Percentiles rank a stretch among this genome's conserved stretches.
Conservation (phyloP, 257 asterid species). For the Solanum clarkiae region DNA sequence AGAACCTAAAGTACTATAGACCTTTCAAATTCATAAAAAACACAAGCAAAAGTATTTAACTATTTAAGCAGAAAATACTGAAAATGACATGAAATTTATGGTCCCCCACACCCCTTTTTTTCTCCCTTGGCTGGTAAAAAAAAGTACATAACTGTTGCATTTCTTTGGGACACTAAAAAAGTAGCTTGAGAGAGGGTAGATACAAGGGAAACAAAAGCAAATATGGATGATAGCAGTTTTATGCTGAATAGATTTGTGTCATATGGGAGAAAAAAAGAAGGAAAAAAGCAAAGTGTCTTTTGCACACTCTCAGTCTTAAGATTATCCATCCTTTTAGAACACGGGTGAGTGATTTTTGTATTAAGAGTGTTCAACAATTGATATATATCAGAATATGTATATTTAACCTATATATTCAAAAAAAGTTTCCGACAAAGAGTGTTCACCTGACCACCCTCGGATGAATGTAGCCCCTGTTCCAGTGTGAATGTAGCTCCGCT, state of each 20-base stretch:
- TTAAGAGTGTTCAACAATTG: no score
- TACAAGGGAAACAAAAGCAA: slow-evolving; percentile 6
- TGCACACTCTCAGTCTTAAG: slow-evolving; percentile 46
- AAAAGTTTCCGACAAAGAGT: no score
- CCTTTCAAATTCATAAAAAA: slow-evolving; percentile 23
- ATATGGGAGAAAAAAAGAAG: slow-evolving; percentile 17
- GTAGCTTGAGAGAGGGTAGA: slow-evolving; percentile 25
- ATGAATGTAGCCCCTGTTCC: no score
- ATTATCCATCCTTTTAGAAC: background rate
- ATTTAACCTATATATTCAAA: no score
- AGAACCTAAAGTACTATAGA: slow-evolving; percentile 30
- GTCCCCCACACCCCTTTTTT: slow-evolving; percentile 30
- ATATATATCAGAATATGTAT: no score
- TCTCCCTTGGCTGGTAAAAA: slow-evolving; percentile 34
- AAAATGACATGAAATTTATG: slow-evolving; percentile 31
- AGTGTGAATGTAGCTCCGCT: no score
- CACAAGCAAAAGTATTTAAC: slow-evolving; percentile 11
- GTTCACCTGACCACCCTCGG: no score
- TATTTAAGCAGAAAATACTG: slow-evolving; percentile 33
- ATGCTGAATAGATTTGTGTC: slow-evolving; percentile 33
- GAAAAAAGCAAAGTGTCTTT: slow-evolving; percentile 47
- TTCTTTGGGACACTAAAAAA: slow-evolving; percentile 79
- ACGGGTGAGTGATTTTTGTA: no score
- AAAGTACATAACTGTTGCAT: slow-evolving; percentile 29
- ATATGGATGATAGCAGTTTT: slow-evolving; percentile 2